These are phyloP conservation scores for Iberis pinnata DNA, from an alignment of 345 rosid species.

Conservation along the genomic window DNA sequence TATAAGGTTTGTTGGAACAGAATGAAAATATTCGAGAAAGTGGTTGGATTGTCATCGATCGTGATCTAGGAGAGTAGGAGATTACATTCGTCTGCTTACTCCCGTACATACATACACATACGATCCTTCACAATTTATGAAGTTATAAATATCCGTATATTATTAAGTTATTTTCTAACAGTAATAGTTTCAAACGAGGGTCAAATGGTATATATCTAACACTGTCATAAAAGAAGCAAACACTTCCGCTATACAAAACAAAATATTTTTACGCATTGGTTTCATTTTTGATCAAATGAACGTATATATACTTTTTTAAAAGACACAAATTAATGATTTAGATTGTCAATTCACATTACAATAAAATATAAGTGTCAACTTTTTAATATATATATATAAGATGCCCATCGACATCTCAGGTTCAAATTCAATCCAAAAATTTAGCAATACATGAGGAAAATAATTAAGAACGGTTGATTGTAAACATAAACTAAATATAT, in stretches of 20 bases:
- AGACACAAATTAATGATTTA: too few species aligned
- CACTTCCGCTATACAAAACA: neutral
- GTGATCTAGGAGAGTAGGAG: constrained; percentile 20
- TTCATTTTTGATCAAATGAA: neutral
- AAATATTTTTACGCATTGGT: neutral
- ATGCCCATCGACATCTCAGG: constrained; percentile 14
- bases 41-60: constrained; percentile 22
- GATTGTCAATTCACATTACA: constrained; percentile 7
- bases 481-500: too few species aligned
- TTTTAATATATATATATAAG: constrained; percentile 9
- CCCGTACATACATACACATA: constrained; percentile 12
- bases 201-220: too few species aligned
- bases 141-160: neutral
- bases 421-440: constrained; percentile 1
- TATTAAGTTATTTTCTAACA: neutral
- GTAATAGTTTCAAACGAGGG: neutral
- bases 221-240: neutral
- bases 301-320: neutral
- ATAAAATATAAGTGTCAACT: neutral
- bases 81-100: constrained; percentile 23
- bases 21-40: constrained; percentile 3
- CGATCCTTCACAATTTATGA: neutral
- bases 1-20: constrained; percentile 3
- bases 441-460: too few species aligned
- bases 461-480: constrained; percentile 1